Percentiles rank a stretch among this genome's conserved stretches.
Conservation (phyloP, 2,329 filamentous ascomycete genomes). For the Grosmannia serpens region DNA sequence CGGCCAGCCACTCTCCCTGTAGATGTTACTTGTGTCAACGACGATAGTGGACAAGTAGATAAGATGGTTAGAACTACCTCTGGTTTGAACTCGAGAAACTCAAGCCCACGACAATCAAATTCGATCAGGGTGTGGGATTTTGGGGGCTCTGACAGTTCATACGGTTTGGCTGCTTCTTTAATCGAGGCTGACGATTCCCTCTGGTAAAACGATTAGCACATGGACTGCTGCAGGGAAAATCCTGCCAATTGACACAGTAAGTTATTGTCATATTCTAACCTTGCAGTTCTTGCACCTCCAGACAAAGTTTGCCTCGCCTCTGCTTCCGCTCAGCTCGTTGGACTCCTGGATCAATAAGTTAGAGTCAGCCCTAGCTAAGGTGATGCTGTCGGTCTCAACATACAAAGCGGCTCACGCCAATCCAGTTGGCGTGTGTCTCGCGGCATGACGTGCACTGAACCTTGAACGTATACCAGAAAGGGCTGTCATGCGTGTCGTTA, state of each 20-base stretch:
- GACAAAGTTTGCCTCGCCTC: constrained; percentile 97
- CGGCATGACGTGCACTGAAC: constrained; percentile 97
- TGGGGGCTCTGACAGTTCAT: constrained; percentile 58
- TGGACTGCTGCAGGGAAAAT: not conserved
- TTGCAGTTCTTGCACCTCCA: constrained; percentile 99
- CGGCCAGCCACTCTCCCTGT: constrained; percentile 82
- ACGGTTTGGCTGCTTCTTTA: constrained; percentile 59
- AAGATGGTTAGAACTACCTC: constrained; percentile 43
- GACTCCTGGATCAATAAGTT: constrained; percentile 47
- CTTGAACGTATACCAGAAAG: constrained; percentile 96
- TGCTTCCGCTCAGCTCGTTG: constrained; percentile 84
- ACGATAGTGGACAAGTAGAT: not conserved
- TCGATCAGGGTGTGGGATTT: constrained; percentile 72
- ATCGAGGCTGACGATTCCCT: constrained; percentile 80
- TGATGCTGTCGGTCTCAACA: constrained; percentile 19
- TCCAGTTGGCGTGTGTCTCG: constrained; percentile 76
- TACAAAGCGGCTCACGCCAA: constrained; percentile 83
- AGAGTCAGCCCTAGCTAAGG: not conserved
- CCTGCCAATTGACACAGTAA: not conserved
- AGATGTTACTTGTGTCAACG: not conserved
- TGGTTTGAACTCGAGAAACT: constrained; percentile 82
- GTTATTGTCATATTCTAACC: constrained; percentile 32
- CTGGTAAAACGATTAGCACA: constrained; percentile 27
- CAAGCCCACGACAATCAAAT: constrained; percentile 87
- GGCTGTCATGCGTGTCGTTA: constrained; percentile 64